phyloP scores from a whole-genome alignment of 2,329 filamentous ascomycete genomes.

The Dothideomycetes sp. region DNA sequence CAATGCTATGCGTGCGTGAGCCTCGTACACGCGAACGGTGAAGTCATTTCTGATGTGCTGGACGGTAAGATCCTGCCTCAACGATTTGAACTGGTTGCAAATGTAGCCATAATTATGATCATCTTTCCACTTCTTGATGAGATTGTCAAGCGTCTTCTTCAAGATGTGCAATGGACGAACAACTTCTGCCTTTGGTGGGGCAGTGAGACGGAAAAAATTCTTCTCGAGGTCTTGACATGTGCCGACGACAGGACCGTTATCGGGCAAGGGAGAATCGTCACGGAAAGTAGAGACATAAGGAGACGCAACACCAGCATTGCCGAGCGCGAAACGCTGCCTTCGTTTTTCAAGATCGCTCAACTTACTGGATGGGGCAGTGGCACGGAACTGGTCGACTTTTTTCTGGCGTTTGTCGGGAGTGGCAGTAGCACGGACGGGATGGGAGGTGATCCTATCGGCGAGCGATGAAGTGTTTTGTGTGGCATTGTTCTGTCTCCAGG shows the following conservation, averaged over 20 bases:
- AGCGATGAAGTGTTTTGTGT: conserved; percentile 49
- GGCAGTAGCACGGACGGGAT: no score
- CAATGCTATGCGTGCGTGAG: conserved; percentile 91
- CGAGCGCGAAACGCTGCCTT: conserved; percentile 70
- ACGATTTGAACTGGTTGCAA: conserved; percentile 97
- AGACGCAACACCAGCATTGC: conserved; percentile 44
- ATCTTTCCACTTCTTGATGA: conserved; percentile 90
- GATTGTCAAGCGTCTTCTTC: conserved; percentile 71
- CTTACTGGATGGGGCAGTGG: conserved; percentile 62
- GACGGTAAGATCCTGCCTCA: conserved; percentile 95
- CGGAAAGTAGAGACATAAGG: conserved; percentile 31
- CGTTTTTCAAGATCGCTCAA: conserved; percentile 83
- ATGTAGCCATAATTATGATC: conserved; percentile 96
- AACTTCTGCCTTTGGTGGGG: conserved; percentile 76
- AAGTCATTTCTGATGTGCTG: conserved; percentile 96
- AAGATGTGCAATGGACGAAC: conserved; percentile 78
- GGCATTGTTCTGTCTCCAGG: conserved; percentile 65
- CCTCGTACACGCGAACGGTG: conserved; percentile 93
- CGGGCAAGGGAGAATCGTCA: conserved; percentile 40
- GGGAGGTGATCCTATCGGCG: conserved; percentile 68
- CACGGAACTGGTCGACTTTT: conserved; percentile 21
- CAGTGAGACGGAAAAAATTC: conserved; percentile 85
- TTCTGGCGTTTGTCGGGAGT: conserved; percentile 37
- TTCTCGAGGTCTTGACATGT: conserved; percentile 81
- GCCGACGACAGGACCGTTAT: conserved; percentile 67